Percentiles rank a stretch among this genome's conserved stretches.
phyloP scores from a whole-genome alignment of 768 basidiomycete genomes.

The Termitomyces bulborhizus region DNA sequence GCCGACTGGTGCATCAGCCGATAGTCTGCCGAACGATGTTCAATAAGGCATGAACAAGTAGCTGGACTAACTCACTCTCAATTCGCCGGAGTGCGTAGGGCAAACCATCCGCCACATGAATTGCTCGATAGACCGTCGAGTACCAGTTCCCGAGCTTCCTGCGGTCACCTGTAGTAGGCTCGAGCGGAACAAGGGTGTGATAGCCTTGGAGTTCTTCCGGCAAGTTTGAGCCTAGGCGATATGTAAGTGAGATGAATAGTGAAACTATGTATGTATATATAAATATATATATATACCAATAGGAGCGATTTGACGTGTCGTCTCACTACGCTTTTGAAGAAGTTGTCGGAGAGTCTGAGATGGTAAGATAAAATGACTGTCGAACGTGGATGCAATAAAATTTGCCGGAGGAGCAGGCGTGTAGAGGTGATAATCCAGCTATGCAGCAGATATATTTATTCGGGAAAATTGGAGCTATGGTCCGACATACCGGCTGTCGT shows the following conservation, averaged over 20 bases:
- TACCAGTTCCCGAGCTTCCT: constrained; percentile 83
- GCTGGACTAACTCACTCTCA: constrained; percentile 56
- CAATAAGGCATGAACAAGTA: constrained; percentile 5
- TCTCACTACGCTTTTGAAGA: constrained; percentile 57
- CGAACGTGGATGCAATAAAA: constrained; percentile 36
- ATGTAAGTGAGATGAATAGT: constrained; percentile 20
- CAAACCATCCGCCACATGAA: constrained; percentile 67
- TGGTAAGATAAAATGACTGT: constrained; percentile 66
- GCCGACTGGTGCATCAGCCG: constrained; percentile 77
- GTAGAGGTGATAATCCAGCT: constrained; percentile 95
- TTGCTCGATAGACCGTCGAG: constrained; percentile 80
- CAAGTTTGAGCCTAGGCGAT: constrained; percentile 43
- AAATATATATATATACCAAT: constrained; percentile 19
- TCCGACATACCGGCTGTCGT: constrained; percentile 63
- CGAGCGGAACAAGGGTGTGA: constrained; percentile 79
- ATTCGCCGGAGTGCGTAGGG: constrained; percentile 77
- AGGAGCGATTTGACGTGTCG: constrained; percentile 44
- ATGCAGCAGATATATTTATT: constrained; percentile 7
- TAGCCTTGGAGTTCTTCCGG: constrained; percentile 91
- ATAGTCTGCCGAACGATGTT: constrained; percentile 50
- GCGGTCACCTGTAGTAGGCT: constrained; percentile 48
- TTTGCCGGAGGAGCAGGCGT: constrained; percentile 57
- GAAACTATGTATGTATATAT: not conserved
- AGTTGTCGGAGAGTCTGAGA: constrained; percentile 36
- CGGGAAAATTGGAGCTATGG: not conserved